Base-by-base conservation (phyloP, 768 basidiomycete species). In the Cystobasidium tubakii region DNA sequence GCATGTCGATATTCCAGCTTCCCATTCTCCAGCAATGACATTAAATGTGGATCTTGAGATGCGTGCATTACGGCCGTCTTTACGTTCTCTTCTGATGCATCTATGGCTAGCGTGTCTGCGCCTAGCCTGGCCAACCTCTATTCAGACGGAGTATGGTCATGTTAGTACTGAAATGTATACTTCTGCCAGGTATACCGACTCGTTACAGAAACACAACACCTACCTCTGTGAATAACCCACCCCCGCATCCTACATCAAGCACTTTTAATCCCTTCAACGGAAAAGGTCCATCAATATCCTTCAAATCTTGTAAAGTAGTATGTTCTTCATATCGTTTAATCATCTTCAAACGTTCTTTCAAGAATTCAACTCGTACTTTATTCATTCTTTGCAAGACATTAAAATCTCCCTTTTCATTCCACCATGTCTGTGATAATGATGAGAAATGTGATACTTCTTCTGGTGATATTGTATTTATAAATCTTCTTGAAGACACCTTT, bases 161-260 rank as follows among this genome's bases (percentile, higher is more conserved):
- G 39, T 34, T n/a, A 73, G 27, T 46, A n/a, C n/a, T n/a, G n/a
- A n/a, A n/a, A n/a, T n/a, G n/a, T 33, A 13, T 23, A 10, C 15
- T 50, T 50, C 21, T n/a, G n/a, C n/a, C n/a, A n/a, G n/a, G n/a
- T n/a, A n/a, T n/a, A n/a, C n/a, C n/a, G n/a, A n/a, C n/a, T n/a
- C n/a, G n/a, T n/a, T n/a, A n/a, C n/a, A n/a, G n/a, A n/a, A n/a
- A n/a, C n/a, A n/a, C n/a, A 39, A 3, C 25, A 77, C 85, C 74
- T 75, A 91, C 94, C 85, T 98, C 95, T 27, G 91, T 89, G 71
- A 99, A 84, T 73, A 98, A 82, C 0, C 96, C 96, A 0, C 96
- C 96, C 7, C 96, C 96, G 80, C 96, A 98, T 0, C 96, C 96
- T 1, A 97, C 88, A 80, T 97, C 94, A 65, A 97, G 83, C 17